A percentile compares a stretch with the other conserved stretches of the same genome.
Evolutionary conservation across 2,329 filamentous ascomycete species (phyloP).

Genomic region (Fusarium cicatricum): DNA sequence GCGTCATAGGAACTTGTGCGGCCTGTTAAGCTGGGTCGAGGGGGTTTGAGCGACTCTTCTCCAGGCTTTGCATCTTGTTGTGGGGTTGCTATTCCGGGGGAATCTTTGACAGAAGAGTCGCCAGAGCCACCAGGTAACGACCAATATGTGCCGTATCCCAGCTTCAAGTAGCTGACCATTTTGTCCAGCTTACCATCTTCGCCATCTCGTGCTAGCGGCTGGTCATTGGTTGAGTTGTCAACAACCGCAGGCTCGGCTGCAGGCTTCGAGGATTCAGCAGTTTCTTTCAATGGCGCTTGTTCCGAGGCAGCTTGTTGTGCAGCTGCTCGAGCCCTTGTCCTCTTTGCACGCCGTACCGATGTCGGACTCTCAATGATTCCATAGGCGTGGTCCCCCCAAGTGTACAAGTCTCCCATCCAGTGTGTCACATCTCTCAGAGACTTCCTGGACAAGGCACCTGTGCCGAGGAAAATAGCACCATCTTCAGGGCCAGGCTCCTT

Average conservation of each 20-base stretch:
- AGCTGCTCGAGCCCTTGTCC: constrained; percentile 41
- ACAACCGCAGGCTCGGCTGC: not conserved
- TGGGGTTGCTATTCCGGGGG: constrained; percentile 17
- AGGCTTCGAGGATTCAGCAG: constrained; percentile 4
- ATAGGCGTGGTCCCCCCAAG: constrained; percentile 84
- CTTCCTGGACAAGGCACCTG: constrained; percentile 74
- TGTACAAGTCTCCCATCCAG: constrained; percentile 91
- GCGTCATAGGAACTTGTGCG: constrained; percentile 42
- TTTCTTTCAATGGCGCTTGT: constrained; percentile 1
- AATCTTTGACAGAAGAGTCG: constrained; percentile 24
- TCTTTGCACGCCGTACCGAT: constrained; percentile 64
- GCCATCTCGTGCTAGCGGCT: constrained; percentile 21
- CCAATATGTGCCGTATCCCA: constrained; percentile 75
- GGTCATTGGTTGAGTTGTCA: constrained; percentile 13
- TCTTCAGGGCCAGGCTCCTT: constrained; percentile 74
- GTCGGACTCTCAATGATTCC: constrained; percentile 82
- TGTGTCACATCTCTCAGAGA: constrained; percentile 78
- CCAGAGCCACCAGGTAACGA: constrained; percentile 49
- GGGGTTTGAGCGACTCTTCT: constrained; percentile 12
- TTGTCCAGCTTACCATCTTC: constrained; percentile 58
- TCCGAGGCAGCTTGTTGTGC: constrained; percentile 7
- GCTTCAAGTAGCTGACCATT: constrained; percentile 70
- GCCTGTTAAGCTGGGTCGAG: constrained; percentile 16
- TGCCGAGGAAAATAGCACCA: constrained; percentile 85
- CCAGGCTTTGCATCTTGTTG: constrained; percentile 22